These are phyloP conservation scores for Tylopilus vinaceipallidus DNA, from an alignment of 768 basidiomycete genomes.

Conservation along the genomic window DNA sequence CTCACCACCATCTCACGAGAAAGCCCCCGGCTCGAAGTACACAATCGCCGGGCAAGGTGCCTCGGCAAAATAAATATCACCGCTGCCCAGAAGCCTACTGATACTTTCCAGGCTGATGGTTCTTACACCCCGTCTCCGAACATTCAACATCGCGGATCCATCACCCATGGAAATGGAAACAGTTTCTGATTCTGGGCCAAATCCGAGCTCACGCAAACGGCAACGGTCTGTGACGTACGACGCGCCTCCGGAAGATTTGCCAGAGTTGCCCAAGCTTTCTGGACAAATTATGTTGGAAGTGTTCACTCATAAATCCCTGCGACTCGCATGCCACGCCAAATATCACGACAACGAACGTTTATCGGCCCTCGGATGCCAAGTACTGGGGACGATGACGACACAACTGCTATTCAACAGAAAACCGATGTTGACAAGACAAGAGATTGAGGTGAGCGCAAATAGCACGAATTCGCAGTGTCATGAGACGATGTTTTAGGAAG, in stretches of 20 bases:
- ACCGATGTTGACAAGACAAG: constrained; percentile 47
- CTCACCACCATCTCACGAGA: constrained; percentile 22
- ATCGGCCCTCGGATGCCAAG: constrained; percentile 46
- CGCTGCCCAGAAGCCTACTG: constrained; percentile 9
- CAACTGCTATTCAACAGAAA: constrained; percentile 46
- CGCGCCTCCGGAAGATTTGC: constrained; percentile 31
- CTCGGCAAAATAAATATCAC: constrained; percentile 19
- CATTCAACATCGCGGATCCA: constrained; percentile 32
- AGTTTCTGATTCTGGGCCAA: constrained; percentile 24
- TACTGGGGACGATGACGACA: constrained; percentile 48
- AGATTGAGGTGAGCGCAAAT: constrained; percentile 50
- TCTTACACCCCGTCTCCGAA: constrained; percentile 36
- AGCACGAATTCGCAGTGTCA: constrained; percentile 10
- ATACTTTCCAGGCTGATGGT: constrained; percentile 28
- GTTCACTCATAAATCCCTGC: constrained; percentile 67
- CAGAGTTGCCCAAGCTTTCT: constrained; percentile 48
- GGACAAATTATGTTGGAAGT: constrained; percentile 62
- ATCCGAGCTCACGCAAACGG: constrained; percentile 36
- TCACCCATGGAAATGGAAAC: constrained; percentile 33
- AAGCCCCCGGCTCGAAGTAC: constrained; percentile 14
- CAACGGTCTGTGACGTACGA: constrained; percentile 34
- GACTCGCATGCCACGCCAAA: constrained; percentile 39
- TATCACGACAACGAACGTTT: constrained; percentile 59
- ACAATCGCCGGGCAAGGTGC: constrained; percentile 14
- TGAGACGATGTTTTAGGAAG: constrained; percentile 28